phyloP scores from a whole-genome alignment of 495 filamentous ascomycete genomes.

The Astrothelium macrocarpum region DNA sequence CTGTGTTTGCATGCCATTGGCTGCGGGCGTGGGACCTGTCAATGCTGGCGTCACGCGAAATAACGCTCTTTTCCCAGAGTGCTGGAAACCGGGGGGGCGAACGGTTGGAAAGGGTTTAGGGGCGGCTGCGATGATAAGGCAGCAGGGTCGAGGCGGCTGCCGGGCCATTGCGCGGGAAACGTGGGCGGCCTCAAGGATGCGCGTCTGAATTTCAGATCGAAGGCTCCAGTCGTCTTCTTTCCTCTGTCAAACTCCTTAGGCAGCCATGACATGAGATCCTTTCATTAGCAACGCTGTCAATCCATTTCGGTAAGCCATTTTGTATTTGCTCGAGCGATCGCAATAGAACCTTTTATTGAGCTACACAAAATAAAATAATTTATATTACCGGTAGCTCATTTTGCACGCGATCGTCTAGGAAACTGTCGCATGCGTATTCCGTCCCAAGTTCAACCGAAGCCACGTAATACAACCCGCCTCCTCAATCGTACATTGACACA shows the following conservation, averaged over 20 bases:
- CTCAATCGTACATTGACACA: not conserved
- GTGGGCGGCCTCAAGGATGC: not conserved
- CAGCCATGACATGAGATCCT: not conserved
- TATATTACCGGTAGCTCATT: not conserved
- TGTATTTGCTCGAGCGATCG: not conserved
- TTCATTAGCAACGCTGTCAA: too few species aligned
- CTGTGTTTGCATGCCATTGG: too few species aligned
- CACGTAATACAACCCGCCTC: not conserved
- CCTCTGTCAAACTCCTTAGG: not conserved
- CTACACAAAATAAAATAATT: not conserved
- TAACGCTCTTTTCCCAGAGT: not conserved
- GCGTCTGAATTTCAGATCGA: not conserved
- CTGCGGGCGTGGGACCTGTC: too few species aligned
- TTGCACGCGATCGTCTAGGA: not conserved
- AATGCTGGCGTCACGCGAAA: not conserved
- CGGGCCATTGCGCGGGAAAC: not conserved
- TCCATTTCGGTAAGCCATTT: too few species aligned
- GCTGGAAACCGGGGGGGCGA: not conserved
- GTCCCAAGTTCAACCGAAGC: not conserved
- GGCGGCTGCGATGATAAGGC: not conserved
- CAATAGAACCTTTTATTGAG: not conserved
- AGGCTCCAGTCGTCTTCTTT: not conserved
- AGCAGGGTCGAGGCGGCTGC: constrained; percentile 1
- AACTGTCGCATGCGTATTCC: not conserved
- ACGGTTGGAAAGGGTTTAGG: not conserved